A percentile compares a stretch with the other conserved stretches of the same genome.
These are phyloP conservation scores for Diplogelasinospora grovesii DNA, from an alignment of 495 filamentous ascomycete genomes.

Conservation along the genomic window DNA sequence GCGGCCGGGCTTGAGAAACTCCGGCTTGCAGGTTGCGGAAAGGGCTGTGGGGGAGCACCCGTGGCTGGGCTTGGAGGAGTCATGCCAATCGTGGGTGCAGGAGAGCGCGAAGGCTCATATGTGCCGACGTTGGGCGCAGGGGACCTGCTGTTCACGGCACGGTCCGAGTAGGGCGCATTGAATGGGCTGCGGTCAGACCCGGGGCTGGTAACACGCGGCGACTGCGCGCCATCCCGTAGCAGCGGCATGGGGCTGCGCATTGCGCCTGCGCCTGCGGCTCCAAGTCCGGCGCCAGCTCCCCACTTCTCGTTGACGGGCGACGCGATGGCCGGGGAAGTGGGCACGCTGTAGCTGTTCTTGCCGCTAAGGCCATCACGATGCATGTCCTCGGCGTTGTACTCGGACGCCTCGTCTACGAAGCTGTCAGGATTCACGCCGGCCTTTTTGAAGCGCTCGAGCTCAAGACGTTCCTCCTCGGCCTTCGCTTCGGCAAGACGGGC, in stretches of 20 bases:
- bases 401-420: conserved; percentile 30
- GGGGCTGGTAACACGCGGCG: conserved; percentile 17
- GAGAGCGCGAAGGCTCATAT: conserved; percentile 3
- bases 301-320: conserved; percentile 18
- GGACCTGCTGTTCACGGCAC: conserved; percentile 8
- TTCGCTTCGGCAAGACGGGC: conserved; percentile 49
- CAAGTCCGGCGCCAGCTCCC: conserved; percentile 14
- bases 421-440: conserved; percentile 40
- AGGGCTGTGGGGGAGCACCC: conserved; percentile 11
- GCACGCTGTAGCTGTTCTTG: conserved; percentile 29
- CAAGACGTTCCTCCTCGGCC: conserved; percentile 53
- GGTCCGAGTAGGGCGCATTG: conserved; percentile 10
- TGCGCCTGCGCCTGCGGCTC: conserved; percentile 21
- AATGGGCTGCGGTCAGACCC: background rate
- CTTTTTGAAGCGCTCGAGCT: conserved; percentile 51
- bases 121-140: conserved; percentile 6
- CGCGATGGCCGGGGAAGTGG: conserved; percentile 25
- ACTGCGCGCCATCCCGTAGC: conserved; percentile 23
- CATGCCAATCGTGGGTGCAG: conserved; percentile 11
- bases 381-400: conserved; percentile 35
- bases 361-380: conserved; percentile 22
- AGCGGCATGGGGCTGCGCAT: conserved; percentile 27
- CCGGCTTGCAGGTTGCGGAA: conserved; percentile 21
- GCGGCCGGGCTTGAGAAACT: conserved; percentile 25
- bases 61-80: conserved; percentile 20